Base-by-base conservation (phyloP, 2,329 filamentous ascomycete genomes). In the Verticillium alfalfae region DNA sequence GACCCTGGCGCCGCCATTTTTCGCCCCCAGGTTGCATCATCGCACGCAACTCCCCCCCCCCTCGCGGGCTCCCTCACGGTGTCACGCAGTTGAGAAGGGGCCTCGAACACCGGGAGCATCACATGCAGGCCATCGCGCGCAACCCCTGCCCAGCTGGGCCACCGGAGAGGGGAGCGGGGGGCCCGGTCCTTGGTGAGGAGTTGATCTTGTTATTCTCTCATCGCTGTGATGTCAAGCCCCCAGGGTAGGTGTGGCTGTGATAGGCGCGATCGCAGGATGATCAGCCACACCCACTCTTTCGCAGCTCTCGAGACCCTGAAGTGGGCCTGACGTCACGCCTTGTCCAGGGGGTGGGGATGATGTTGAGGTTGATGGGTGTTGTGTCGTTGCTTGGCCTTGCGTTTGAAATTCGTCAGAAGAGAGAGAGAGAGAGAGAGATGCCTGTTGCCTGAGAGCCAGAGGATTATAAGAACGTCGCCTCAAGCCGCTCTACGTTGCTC, bases 271-370 rank as follows among this genome's bases (percentile, higher is more conserved):
- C 7, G 22, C 15, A 37, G 49, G 16, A 52, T 36, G 57, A 58
- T 58, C 57, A 58, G 57, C 57, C 57, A 58, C 57, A 58, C 57
- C 57, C 57, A 49, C 57, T 22, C 34, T 22, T 18, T 8, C 45
- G 45, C 45, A 10, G 26, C 37, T 18, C 26, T 39, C 36, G 18
- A 26, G 56, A 58, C 57, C 57, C 57, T 36, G 57, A 58, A n/a
- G 55, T 18, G n/a, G n/a, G 5, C 41, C 57, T 58, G 57, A 58
- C 57, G 57, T 58, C 57, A 58, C 57, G 45, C 26, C n/a, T 10
- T 31, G 18, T n/a, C 56, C 15, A 16, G 6, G 16, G 54, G 54
- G 54, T 31, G 34, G 13, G 10, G 9, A 22, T 22, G 6, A 15
- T 7, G 7, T 15, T 12, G 22, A 22, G 22, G 22, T 1, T 22